phyloP scores from a whole-genome alignment of 345 rosid species.

The Boechera stricta region DNA sequence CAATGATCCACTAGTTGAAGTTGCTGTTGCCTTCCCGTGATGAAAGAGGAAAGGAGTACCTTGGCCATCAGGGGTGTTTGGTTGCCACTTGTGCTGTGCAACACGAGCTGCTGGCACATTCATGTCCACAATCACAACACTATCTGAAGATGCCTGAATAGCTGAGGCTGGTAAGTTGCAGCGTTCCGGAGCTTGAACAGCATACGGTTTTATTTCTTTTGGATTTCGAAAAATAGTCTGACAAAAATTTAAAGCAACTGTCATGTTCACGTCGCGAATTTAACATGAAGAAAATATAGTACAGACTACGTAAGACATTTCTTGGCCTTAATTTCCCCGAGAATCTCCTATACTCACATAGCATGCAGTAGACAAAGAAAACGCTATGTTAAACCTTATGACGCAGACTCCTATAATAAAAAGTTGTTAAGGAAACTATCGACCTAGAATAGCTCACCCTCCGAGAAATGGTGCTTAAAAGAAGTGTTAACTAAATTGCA shows the following conservation, averaged over 20 bases:
- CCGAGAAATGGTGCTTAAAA: constrained; percentile 6
- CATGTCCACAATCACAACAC: constrained; percentile 72
- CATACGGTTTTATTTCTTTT: constrained; percentile 76
- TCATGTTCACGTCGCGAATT: constrained; percentile 9
- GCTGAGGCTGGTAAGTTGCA: constrained; percentile 98
- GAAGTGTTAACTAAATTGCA: constrained; percentile 2
- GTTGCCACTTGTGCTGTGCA: constrained; percentile 96
- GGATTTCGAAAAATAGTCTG: constrained; percentile 98
- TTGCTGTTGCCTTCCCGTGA: constrained; percentile 74
- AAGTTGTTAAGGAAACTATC: constrained; percentile 18
- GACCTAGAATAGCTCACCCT: constrained; percentile 21
- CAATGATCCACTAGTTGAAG: constrained; percentile 73
- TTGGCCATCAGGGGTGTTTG: constrained; percentile 95
- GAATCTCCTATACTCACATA: constrained; percentile 7
- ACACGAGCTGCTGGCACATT: constrained; percentile 94
- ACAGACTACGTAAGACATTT: constrained; percentile 5
- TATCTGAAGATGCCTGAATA: constrained; percentile 86
- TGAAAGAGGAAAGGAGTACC: constrained; percentile 93
- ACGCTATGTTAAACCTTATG: constrained; percentile 3
- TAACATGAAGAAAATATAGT: constrained; percentile 3
- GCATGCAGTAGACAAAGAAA: constrained; percentile 12
- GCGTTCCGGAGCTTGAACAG: constrained; percentile 77
- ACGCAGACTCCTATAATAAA: not conserved
- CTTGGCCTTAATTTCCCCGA: not conserved
- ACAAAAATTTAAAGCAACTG: constrained; percentile 35